Evolutionary conservation across 768 basidiomycete species (phyloP), one percentile per base, ranked within the genome.

Genomic region (Amanita subjunquillea): DNA sequence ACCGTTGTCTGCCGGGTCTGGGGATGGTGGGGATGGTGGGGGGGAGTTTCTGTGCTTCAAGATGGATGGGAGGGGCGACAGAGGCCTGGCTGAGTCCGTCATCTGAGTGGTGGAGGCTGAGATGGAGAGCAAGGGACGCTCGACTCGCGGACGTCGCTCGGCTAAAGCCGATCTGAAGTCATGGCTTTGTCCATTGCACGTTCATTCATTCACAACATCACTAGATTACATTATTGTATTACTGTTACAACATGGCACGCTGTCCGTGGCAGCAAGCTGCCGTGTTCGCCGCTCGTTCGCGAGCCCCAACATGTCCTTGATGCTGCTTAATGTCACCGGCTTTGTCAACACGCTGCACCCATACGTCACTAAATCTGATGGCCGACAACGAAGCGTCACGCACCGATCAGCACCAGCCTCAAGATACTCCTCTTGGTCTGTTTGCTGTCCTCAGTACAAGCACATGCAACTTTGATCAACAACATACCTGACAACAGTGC

Each of bases 371-470:
- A 58, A 49, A 46, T 50, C 25, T 44, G 45, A 30, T 39, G 12
- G 30, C 32, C 10, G 43, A 43, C 55, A 29, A 49, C 43, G 30
- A 49, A 54, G 55, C 20, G 47, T 3, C 20, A 69, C 81, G 55
- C 66, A 87, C 86, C 79, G 74, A 68, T 89, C 82, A 42, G 79
- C 87, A 27, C 87, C 87, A 3, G 88, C 87, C 9, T 77, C 77
- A 8, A 83, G 68, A 63, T 87, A 91, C 63, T 87, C 85, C 44
- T 79, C 73, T 67, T 91, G 87, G 62, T 88, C 87, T 70, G 73
- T 65, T n/a, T 43, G 40, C 42, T 48, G 17, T 23, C 8, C 40
- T 32, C 47, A 50, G 12, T 20, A 43, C 29, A 32, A 58, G 17
- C 40, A 37, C 25, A 55, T 30, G 34, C 48, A 43, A 30, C 30